Conservation (phyloP, 2,329 filamentous ascomycete species). For the Fusarium beomiforme region DNA sequence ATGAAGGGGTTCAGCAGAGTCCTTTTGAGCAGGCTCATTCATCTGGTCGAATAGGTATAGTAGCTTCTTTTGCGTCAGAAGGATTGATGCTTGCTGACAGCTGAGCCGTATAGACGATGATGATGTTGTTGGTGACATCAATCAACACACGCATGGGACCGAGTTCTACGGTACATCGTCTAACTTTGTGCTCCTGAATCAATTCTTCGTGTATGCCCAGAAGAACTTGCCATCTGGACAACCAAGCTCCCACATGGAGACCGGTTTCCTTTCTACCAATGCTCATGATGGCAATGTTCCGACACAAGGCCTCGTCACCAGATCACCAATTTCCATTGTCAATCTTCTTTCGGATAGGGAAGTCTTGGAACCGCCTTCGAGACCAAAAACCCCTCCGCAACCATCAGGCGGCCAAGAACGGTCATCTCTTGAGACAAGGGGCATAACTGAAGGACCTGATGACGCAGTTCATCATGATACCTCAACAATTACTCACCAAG, state of each 20-base stretch:
- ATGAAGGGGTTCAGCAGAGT: background rate
- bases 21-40: background rate
- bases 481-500: background rate
- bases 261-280: background rate
- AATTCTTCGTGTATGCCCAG: slow-evolving; percentile 5
- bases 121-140: slow-evolving; percentile 1
- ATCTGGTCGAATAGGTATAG: background rate
- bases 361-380: background rate
- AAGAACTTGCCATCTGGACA: background rate
- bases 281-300: background rate
- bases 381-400: background rate
- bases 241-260: background rate
- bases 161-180: slow-evolving; percentile 5
- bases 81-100: background rate
- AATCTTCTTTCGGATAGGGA: background rate
- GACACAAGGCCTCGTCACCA: background rate
- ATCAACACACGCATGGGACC: slow-evolving; percentile 1
- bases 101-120: background rate
- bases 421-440: background rate
- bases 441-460: accelerated
- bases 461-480: background rate
- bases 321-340: background rate
- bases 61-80: accelerated
- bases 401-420: background rate
- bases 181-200: slow-evolving; percentile 1